phyloP scores from a whole-genome alignment of 1,139 yeast genomes.

The Geotrichum candidum region DNA sequence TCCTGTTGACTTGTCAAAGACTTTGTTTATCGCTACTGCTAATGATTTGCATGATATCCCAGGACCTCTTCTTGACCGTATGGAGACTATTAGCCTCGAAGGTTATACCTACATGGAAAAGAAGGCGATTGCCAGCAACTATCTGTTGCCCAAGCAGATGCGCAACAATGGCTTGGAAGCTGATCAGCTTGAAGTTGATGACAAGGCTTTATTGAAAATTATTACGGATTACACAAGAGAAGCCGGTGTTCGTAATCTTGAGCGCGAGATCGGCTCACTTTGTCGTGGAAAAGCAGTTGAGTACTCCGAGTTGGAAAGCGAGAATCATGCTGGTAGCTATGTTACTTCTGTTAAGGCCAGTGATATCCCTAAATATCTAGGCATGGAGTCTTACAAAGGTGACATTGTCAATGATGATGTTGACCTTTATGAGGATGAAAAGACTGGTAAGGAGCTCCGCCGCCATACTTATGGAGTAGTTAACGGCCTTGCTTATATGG shows the following conservation, averaged over 20 bases:
- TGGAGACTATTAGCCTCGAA: conserved; percentile 74
- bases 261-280: conserved; percentile 62
- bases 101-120: conserved; percentile 84
- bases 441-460: conserved; percentile 28
- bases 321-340: conserved; percentile 24
- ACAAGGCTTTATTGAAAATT: conserved; percentile 52
- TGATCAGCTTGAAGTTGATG: conserved; percentile 37
- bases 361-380: conserved; percentile 44
- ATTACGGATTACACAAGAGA: conserved; percentile 74
- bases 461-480: conserved; percentile 63
- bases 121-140: conserved; percentile 62
- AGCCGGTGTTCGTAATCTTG: conserved; percentile 79
- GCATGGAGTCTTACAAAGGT: conserved; percentile 39
- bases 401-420: conserved; percentile 35
- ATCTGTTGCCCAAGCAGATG: conserved; percentile 74
- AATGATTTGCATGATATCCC: conserved; percentile 71
- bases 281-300: conserved; percentile 84
- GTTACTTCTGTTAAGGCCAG: conserved; percentile 18
- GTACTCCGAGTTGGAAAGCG: conserved; percentile 43
- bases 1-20: conserved; percentile 80
- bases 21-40: conserved; percentile 85
- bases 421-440: conserved; percentile 27
- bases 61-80: conserved; percentile 76
- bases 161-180: conserved; percentile 60
- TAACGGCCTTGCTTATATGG: conserved; percentile 85